Evolutionary conservation across 1,284 basidiomycete genomes (phyloP).

Genomic region (Thecaphora thlaspeos): DNA sequence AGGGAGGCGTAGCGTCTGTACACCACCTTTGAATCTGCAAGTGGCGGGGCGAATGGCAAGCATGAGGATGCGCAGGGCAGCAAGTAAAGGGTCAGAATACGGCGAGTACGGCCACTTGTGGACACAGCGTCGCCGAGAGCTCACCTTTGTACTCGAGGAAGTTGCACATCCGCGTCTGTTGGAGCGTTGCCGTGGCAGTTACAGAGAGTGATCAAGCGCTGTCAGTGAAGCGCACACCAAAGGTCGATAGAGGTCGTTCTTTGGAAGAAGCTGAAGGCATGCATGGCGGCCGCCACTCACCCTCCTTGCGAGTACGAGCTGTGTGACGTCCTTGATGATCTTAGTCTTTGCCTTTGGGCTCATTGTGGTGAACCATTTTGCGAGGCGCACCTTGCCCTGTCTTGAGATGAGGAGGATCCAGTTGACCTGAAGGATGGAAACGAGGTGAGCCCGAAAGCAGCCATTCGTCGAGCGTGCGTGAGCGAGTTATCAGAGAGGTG

Average conservation of each 20-base stretch:
- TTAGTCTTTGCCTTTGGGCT: conserved; percentile 90
- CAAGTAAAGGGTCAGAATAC: no score
- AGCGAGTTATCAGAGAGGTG: no score
- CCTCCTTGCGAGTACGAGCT: conserved; percentile 89
- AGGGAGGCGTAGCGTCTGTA: conserved; percentile 96
- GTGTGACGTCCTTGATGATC: conserved; percentile 99
- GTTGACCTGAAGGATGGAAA: conserved; percentile 57
- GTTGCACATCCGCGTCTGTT: conserved; percentile 90
- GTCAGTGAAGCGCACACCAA: not conserved
- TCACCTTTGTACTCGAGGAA: conserved; percentile 95
- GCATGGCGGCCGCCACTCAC: no score
- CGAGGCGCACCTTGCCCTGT: conserved; percentile 95
- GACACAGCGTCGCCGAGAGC: no score
- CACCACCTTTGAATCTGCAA: conserved; percentile 66
- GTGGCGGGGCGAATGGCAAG: conserved; percentile 18
- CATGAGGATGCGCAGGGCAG: conserved; percentile 8
- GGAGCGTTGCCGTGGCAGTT: conserved; percentile 1
- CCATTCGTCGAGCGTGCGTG: conserved; percentile 3
- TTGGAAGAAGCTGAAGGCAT: no score
- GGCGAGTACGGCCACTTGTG: no score
- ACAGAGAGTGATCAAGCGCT: not conserved
- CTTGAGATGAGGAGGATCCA: conserved; percentile 89
- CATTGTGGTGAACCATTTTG: conserved; percentile 99
- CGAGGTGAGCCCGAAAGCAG: no score
- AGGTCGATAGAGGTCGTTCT: no score